Evolutionary conservation across 257 asterid species (phyloP).

Genomic region (Plantago ovata): DNA sequence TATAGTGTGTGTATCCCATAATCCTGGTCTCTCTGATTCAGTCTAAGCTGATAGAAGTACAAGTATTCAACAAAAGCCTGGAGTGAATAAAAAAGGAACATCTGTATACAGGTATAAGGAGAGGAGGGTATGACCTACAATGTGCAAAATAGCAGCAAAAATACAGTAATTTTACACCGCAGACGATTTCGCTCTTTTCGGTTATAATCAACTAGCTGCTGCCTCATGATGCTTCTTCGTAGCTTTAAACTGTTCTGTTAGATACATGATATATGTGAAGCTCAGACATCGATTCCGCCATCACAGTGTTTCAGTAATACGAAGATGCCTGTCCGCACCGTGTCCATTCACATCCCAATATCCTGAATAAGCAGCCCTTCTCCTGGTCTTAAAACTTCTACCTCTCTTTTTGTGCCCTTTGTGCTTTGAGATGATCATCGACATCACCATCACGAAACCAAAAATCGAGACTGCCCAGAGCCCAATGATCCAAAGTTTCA

Average conservation of each 20-base stretch:
- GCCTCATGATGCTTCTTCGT: neutral
- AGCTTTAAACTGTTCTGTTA: slow-evolving; percentile 1
- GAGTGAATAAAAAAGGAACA: too few relatives aligned
- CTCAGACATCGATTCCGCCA: neutral
- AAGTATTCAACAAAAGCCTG: too few relatives aligned
- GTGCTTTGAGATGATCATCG: slow-evolving; percentile 45
- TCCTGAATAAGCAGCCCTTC: slow-evolving; percentile 42
- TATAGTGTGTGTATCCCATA: too few relatives aligned
- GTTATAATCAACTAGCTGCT: too few relatives aligned
- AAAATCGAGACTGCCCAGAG: slow-evolving; percentile 63
- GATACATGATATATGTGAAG: slow-evolving; percentile 13
- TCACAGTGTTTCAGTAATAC: slow-evolving; percentile 34
- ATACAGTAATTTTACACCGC: too few relatives aligned
- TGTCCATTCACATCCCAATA: slow-evolving; percentile 37
- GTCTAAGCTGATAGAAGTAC: too few relatives aligned
- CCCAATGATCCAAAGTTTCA: slow-evolving; percentile 66
- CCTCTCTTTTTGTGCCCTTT: slow-evolving; percentile 56
- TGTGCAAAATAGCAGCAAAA: too few relatives aligned
- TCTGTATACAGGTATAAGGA: too few relatives aligned
- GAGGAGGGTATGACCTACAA: too few relatives aligned
- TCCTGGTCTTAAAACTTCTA: slow-evolving; percentile 45
- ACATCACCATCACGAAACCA: slow-evolving; percentile 53
- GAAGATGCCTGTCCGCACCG: slow-evolving; percentile 25
- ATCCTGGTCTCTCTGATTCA: too few relatives aligned
- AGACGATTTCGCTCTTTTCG: too few relatives aligned